These are phyloP conservation scores for Lachnellula cervina DNA, from an alignment of 2,329 filamentous ascomycete species.

Conservation along the genomic window DNA sequence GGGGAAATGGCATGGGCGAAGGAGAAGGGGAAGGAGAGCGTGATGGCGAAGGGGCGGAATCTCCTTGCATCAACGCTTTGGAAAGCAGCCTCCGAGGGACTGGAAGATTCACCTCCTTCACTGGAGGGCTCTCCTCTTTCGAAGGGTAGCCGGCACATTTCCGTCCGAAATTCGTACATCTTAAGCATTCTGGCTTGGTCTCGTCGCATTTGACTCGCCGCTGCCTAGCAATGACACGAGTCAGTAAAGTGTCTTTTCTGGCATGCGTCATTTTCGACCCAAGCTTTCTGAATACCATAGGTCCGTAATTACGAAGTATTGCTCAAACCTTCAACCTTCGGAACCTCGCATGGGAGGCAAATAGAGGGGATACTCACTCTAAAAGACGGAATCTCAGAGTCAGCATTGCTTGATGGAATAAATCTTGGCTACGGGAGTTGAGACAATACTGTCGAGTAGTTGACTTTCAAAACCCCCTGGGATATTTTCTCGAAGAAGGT, in stretches of 20 bases:
- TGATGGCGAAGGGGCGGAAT: not conserved
- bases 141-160: slow-evolving; percentile 21
- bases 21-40: slow-evolving; percentile 7
- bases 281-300: not conserved
- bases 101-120: slow-evolving; percentile 4
- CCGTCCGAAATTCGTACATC: slow-evolving; percentile 23
- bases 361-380: too few species aligned
- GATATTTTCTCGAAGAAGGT: not conserved
- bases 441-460: not conserved
- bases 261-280: not conserved
- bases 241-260: not conserved
- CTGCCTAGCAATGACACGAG: slow-evolving; percentile 1
- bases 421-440: too few species aligned
- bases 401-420: too few species aligned
- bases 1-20: slow-evolving; percentile 1
- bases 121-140: slow-evolving; percentile 4
- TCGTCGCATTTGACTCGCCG: slow-evolving; percentile 21
- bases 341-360: not conserved
- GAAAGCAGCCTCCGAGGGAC: slow-evolving; percentile 9
- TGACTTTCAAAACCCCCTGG: not conserved
- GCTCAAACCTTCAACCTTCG: not conserved
- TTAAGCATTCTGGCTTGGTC: slow-evolving; percentile 19
- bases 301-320: not conserved
- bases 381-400: too few species aligned
- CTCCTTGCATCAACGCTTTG: slow-evolving; percentile 1